Evolutionary conservation across 257 asterid genomes (phyloP).

Genomic region (Solanum commersonii): DNA sequence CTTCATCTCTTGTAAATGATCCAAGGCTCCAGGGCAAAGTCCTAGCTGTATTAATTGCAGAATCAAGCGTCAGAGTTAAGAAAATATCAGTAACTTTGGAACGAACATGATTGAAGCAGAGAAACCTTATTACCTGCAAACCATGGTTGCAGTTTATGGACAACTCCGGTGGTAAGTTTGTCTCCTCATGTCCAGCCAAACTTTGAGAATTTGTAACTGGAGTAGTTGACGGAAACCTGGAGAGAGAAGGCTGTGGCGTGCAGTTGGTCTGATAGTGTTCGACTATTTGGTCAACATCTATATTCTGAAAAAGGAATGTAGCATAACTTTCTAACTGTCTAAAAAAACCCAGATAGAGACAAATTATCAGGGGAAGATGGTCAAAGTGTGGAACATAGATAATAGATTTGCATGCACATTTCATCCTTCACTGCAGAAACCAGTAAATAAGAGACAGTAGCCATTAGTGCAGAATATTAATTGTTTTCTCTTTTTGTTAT

Average conservation of each 20-base stretch:
- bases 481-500: background rate
- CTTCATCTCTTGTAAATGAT: slow-evolving; percentile 75
- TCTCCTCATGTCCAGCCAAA: slow-evolving; percentile 13
- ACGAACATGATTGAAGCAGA: background rate
- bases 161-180: slow-evolving; percentile 64
- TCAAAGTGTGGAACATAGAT: background rate
- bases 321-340: background rate
- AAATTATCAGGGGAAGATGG: background rate
- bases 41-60: slow-evolving; percentile 57
- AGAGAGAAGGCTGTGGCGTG: slow-evolving; percentile 70
- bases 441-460: background rate
- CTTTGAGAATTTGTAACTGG: slow-evolving; percentile 32
- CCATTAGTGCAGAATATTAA: background rate
- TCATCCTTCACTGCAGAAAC: background rate
- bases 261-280: slow-evolving; percentile 60
- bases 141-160: slow-evolving; percentile 69
- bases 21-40: slow-evolving; percentile 70
- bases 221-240: slow-evolving; percentile 56
- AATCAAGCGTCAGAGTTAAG: slow-evolving; percentile 9
- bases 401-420: background rate
- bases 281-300: slow-evolving; percentile 78
- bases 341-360: background rate
- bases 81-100: slow-evolving; percentile 2
- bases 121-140: slow-evolving; percentile 36
- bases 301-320: slow-evolving; percentile 29